phyloP scores from a whole-genome alignment of 352 stramenopile species.

The Globisporangium iwayamae region DNA sequence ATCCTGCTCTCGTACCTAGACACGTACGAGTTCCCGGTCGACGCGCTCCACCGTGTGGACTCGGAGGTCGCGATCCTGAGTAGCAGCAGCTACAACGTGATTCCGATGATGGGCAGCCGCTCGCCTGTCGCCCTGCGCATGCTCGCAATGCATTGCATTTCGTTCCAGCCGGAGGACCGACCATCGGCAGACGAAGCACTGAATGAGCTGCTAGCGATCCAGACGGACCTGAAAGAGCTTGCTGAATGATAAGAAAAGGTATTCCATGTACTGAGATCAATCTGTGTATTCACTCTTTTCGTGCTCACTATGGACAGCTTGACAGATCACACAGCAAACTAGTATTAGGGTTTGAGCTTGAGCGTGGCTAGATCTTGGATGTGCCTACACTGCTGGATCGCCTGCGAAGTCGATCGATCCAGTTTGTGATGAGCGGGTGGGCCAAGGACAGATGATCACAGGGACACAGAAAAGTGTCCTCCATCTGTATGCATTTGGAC shows the following conservation, averaged over 20 bases:
- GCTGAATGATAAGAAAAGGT: background rate
- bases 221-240: slow-evolving; percentile 18
- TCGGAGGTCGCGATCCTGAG: slow-evolving; percentile 38
- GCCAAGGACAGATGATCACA: too few species aligned
- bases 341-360: too few species aligned
- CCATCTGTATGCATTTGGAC: background rate
- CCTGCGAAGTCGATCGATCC: too few species aligned
- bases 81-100: slow-evolving; percentile 18
- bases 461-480: background rate
- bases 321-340: too few species aligned
- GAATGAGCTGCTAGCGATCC: slow-evolving; percentile 26
- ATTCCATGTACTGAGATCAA: background rate
- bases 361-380: too few species aligned
- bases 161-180: slow-evolving; percentile 41
- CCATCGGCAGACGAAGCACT: slow-evolving; percentile 32
- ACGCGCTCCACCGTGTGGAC: slow-evolving; percentile 32
- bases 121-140: slow-evolving; percentile 29
- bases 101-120: slow-evolving; percentile 16
- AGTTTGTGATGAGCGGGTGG: too few species aligned
- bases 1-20: slow-evolving; percentile 35
- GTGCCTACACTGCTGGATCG: too few species aligned
- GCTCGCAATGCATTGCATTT: slow-evolving; percentile 38
- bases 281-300: too few species aligned
- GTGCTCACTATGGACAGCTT: too few species aligned
- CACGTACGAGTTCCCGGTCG: slow-evolving; percentile 36